A percentile compares a stretch with the other conserved stretches of the same genome.
These are phyloP conservation scores for Arthroderma uncinatum DNA, from an alignment of 2,329 filamentous ascomycete genomes.

Conservation along the genomic window DNA sequence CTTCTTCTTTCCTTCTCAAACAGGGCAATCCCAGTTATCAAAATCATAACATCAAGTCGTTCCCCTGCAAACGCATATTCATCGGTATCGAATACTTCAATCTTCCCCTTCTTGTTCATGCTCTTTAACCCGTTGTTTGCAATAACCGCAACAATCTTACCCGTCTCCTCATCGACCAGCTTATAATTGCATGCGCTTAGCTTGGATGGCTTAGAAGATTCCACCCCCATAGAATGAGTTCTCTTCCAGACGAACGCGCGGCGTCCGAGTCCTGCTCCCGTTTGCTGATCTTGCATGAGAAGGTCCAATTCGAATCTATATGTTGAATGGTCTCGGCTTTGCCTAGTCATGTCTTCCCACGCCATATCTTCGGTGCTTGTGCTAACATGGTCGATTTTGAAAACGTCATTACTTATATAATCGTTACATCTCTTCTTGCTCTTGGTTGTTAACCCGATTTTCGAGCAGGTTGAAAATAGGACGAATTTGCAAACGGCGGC, in stretches of 20 bases:
- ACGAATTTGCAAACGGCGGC: slow-evolving; percentile 25
- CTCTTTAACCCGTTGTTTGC: slow-evolving; percentile 21
- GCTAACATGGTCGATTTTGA: slow-evolving; percentile 6
- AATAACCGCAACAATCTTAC: slow-evolving; percentile 24
- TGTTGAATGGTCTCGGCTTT: slow-evolving; percentile 16
- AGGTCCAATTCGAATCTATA: slow-evolving; percentile 24
- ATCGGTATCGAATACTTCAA: slow-evolving; percentile 21
- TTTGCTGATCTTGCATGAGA: not conserved
- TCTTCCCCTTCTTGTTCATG: slow-evolving; percentile 23
- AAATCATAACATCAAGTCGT: slow-evolving; percentile 23
- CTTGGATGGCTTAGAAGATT: slow-evolving; percentile 15
- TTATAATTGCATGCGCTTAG: slow-evolving; percentile 25
- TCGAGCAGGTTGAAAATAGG: slow-evolving; percentile 24
- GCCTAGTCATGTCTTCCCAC: slow-evolving; percentile 25
- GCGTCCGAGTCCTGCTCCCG: slow-evolving; percentile 5
- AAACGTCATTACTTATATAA: not conserved
- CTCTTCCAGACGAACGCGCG: slow-evolving; percentile 26
- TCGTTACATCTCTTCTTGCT: not conserved
- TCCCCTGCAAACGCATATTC: slow-evolving; percentile 15
- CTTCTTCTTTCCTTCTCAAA: slow-evolving; percentile 11
- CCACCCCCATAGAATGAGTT: slow-evolving; percentile 23
- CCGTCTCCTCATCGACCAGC: slow-evolving; percentile 24
- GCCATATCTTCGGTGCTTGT: slow-evolving; percentile 16
- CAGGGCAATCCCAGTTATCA: slow-evolving; percentile 14
- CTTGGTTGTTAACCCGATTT: slow-evolving; percentile 26